Evolutionary conservation across 768 basidiomycete species (phyloP), one percentile per base, ranked within the genome.

Genomic region (Bullera alba): DNA sequence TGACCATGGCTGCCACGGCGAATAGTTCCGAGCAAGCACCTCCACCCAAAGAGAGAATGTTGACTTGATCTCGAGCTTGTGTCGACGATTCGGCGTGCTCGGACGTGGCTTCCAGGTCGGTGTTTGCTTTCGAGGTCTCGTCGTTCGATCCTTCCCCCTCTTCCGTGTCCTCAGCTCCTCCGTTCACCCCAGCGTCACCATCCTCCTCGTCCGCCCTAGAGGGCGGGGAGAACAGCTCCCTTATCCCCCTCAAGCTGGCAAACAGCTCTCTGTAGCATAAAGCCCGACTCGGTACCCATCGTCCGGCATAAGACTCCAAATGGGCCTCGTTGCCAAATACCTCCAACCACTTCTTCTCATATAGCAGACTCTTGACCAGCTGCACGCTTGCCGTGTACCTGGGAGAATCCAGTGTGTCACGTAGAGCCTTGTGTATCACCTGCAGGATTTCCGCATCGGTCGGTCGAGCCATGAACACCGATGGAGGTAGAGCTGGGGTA

Each of bases 261-360:
- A 72, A 48, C 25, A 72, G 46, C 43, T 72, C 67, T 39, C 71
- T 48, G 39, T 66, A 72, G 27, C 67, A 68, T 46, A 68, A 43
- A 27, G 57, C 63, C 43, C 71, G 43, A 48, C 63, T 63, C 8
- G 71, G 71, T 3, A 72, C 71, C 71, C 71, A 72, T 56, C 69
- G 47, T 14, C 65, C 67, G 2, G 65, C 61, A 62, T 72, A 72
- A 14, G 56, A 54, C 28, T 67, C 63, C 22, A 72, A 42, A 30
- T 67, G 42, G 25, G 22, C 42, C 44, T 58, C 52, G 26, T 57
- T 30, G 32, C 42, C 52, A 50, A 72, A 72, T 4, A 70, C 69
- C 41, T 67, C 61, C 35, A 72, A 57, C 61, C 69, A 72, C 46
- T 61, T 56, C 39, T 63, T 56, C n/a, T 72, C 65, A 42, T 63